Base-by-base conservation (phyloP, 2,329 filamentous ascomycete genomes). In the Hortaea werneckii region DNA sequence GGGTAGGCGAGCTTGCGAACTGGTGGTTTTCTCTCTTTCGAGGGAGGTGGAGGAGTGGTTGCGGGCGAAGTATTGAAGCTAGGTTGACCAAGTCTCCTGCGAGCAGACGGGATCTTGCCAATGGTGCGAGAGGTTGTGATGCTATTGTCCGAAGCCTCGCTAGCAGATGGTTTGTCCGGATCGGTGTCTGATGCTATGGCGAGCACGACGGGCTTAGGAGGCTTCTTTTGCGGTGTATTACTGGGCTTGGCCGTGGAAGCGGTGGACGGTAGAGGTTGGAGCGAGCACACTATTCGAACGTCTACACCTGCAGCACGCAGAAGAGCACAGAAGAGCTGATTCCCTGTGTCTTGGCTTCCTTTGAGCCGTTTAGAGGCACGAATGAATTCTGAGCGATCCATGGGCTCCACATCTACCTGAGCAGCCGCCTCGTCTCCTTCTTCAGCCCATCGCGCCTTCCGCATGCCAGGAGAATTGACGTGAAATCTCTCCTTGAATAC, bases 311-410 rank as follows among this genome's bases (percentile, higher is more conserved):
- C 79, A n/a, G 80, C 78, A 12, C 92, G 81, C 4, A 98, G 73
- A 29, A 96, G 66, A 2, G 89, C 85, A 63, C 92, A 96, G 58
- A 94, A 95, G 0, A 98, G 65, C 62, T 96, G 89, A 1, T 87
- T 85, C 0, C 89, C 92, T 7, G 94, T 74, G 63, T 98, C 92
- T 52, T 89, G 79, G 6, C 90, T 96, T 0, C 90, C 94, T 52
- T 80, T 72, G 12, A 94, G 65, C 5, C 68, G 77, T 49, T 71
- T 75, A 0, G 89, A 87, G 29, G 85, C 82, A 34, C 73, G 72
- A 4, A 76, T 73, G 56, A 96, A 96, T 52, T 94, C 87, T 0
- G 84, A 66, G 11, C 40, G 46, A 45, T 61, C 55, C 30, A 51
- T 46, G 9, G 54, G 48, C 13, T 52, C 49, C 7, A 44, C 38